These are phyloP conservation scores for Talaromyces marneffei DNA, from an alignment of 2,329 filamentous ascomycete species.

Conservation along the genomic window DNA sequence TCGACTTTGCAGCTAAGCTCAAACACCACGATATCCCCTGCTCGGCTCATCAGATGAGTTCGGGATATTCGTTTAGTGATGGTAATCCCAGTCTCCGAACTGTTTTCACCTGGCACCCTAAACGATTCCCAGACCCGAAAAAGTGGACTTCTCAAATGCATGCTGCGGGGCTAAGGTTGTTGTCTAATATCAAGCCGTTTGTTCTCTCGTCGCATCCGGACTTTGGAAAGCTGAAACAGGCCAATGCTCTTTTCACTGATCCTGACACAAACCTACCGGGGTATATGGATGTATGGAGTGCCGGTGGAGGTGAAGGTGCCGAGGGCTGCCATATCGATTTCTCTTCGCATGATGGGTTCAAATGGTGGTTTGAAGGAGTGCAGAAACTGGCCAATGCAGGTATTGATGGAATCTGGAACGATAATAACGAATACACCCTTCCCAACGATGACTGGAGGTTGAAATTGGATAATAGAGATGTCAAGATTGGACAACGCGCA, in stretches of 20 bases:
- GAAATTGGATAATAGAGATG: slow-evolving; percentile 45
- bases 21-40: slow-evolving; percentile 63
- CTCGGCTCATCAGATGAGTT: slow-evolving; percentile 67
- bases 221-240: slow-evolving; percentile 55
- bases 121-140: slow-evolving; percentile 64
- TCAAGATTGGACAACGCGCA: slow-evolving; percentile 30
- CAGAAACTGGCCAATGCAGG: slow-evolving; percentile 56
- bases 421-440: slow-evolving; percentile 70
- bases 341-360: slow-evolving; percentile 59
- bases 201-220: slow-evolving; percentile 61
- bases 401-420: slow-evolving; percentile 72
- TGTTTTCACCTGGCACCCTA: slow-evolving; percentile 65
- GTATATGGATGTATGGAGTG: slow-evolving; percentile 63
- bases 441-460: slow-evolving; percentile 61
- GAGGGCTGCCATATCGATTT: slow-evolving; percentile 70
- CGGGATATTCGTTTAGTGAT: slow-evolving; percentile 65
- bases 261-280: slow-evolving; percentile 48
- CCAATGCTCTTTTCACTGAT: slow-evolving; percentile 60
- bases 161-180: slow-evolving; percentile 58
- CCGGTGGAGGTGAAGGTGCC: slow-evolving; percentile 63
- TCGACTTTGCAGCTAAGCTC: slow-evolving; percentile 57
- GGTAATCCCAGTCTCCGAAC: slow-evolving; percentile 63
- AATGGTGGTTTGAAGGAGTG: slow-evolving; percentile 68
- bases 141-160: slow-evolving; percentile 59
- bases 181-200: slow-evolving; percentile 70